Percentiles rank a stretch among this genome's conserved stretches.
These are phyloP conservation scores for Pichia cephalocereana DNA, from an alignment of 805 yeast genomes.

Conservation along the genomic window DNA sequence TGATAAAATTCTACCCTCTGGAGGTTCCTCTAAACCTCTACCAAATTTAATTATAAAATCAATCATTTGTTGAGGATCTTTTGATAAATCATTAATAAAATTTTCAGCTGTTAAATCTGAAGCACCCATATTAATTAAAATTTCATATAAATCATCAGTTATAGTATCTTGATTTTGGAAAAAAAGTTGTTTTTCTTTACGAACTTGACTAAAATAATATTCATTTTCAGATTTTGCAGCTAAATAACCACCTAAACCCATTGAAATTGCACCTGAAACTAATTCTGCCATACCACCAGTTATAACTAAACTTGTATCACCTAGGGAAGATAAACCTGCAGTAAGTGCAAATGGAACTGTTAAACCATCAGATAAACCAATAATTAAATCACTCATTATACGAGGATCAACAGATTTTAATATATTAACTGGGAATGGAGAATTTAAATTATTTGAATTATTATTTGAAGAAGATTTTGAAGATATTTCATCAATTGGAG, in stretches of 20 bases:
- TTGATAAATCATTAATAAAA: slow-evolving; percentile 71
- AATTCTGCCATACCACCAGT: slow-evolving; percentile 98
- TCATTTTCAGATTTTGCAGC: slow-evolving; percentile 89
- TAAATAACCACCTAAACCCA: slow-evolving; percentile 95
- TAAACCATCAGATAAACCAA: slow-evolving; percentile 90
- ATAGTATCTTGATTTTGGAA: slow-evolving; percentile 56
- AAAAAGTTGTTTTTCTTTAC: slow-evolving; percentile 57
- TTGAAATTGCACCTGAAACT: slow-evolving; percentile 92
- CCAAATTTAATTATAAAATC: slow-evolving; percentile 84
- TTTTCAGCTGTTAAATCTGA: slow-evolving; percentile 64
- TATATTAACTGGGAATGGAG: slow-evolving; percentile 15
- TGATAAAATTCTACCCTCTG: slow-evolving; percentile 80
- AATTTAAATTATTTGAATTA: neutral
- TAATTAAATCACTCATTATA: slow-evolving; percentile 86
- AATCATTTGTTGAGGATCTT: slow-evolving; percentile 67
- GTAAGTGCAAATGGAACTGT: slow-evolving; percentile 99
- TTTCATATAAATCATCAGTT: slow-evolving; percentile 74
- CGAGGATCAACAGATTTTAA: slow-evolving; percentile 71
- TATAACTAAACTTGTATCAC: slow-evolving; percentile 81
- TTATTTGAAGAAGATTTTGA: slow-evolving; percentile 1
- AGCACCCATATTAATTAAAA: slow-evolving; percentile 64
- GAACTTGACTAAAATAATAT: slow-evolving; percentile 63
- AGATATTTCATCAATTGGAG: too few relatives aligned
- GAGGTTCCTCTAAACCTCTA: slow-evolving; percentile 91
- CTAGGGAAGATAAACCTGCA: slow-evolving; percentile 88